Percentiles rank a stretch among this genome's conserved stretches.
phyloP scores from a whole-genome alignment of 345 rosid species.

The Euclidium syriacum region DNA sequence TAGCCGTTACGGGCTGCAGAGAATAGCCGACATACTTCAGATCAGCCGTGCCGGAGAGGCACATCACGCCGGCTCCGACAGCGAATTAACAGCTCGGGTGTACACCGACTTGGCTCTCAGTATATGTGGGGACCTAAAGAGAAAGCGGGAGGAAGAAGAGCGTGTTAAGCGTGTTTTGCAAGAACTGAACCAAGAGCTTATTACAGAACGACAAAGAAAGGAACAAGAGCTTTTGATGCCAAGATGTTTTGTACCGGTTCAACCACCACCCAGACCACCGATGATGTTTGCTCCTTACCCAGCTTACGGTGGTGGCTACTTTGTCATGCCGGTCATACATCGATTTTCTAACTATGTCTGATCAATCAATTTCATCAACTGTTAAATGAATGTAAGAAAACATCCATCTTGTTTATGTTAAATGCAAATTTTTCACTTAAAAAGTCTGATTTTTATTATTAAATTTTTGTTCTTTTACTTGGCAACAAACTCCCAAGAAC shows the following conservation, averaged over 20 bases:
- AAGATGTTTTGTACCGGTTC: background rate
- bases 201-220: no score
- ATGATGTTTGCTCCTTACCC: background rate
- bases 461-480: background rate
- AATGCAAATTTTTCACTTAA: no score
- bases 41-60: constrained; percentile 9
- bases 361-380: background rate
- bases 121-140: background rate
- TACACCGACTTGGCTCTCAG: background rate
- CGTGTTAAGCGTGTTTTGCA: background rate
- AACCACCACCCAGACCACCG: background rate
- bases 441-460: background rate
- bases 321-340: background rate
- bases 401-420: no score
- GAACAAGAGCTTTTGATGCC: background rate
- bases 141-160: background rate
- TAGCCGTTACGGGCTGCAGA: constrained; percentile 6
- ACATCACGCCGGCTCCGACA: constrained; percentile 26
- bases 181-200: no score
- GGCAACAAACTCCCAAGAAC: background rate
- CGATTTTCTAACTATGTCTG: background rate
- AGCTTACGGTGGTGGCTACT: background rate
- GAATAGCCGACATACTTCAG: background rate
- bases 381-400: no score
- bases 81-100: constrained; percentile 4